Evolutionary conservation across 192 early-diverging fungal species (phyloP).

Genomic region (Jimgerdemannia lactiflua): DNA sequence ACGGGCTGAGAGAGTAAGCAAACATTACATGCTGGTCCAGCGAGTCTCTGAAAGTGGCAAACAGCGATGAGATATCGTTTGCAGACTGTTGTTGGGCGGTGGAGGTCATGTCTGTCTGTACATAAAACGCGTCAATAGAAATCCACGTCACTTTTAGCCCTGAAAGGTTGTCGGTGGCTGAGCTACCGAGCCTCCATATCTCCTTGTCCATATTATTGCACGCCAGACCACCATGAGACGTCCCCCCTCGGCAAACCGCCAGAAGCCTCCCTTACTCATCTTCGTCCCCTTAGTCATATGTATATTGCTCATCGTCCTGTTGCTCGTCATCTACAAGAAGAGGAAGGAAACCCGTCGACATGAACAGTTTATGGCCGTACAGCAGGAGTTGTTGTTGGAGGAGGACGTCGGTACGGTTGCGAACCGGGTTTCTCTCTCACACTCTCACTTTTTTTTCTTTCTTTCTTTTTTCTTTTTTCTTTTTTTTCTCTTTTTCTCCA

Average conservation of each 20-base stretch:
- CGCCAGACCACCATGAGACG: not conserved
- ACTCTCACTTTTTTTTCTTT: no score
- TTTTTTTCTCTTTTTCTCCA: no score
- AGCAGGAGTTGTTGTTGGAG: not conserved
- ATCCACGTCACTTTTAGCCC: no score
- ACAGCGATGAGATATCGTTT: not conserved
- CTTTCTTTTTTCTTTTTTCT: no score
- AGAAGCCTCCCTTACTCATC: not conserved
- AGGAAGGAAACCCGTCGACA: not conserved
- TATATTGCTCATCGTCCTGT: not conserved
- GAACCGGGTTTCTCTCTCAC: not conserved
- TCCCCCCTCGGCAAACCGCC: not conserved
- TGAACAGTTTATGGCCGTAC: not conserved
- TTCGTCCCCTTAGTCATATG: not conserved
- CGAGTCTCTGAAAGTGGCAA: not conserved
- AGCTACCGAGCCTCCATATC: no score
- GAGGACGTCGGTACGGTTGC: not conserved
- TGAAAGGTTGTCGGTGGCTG: no score
- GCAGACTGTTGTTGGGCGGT: not conserved
- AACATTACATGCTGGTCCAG: not conserved
- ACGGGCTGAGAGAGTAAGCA: not conserved
- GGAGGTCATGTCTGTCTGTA: not conserved
- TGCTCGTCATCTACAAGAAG: not conserved
- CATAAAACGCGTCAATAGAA: no score
- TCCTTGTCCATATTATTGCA: not conserved